These are phyloP conservation scores for Stachybotrys echinatus DNA, from an alignment of 2,329 filamentous ascomycete genomes.

Conservation along the genomic window DNA sequence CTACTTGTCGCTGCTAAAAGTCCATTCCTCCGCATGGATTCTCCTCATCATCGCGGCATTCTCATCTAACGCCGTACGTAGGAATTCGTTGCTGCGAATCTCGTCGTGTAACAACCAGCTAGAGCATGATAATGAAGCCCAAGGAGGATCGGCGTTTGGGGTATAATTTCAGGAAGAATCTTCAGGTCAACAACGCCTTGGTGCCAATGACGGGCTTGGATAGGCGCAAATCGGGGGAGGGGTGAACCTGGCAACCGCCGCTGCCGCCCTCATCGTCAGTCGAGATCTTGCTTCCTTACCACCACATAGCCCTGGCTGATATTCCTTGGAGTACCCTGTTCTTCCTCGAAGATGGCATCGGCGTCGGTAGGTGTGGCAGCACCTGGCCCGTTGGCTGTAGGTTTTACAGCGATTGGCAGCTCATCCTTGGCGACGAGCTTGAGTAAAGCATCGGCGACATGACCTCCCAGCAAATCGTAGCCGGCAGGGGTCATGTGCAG, in stretches of 20 bases:
- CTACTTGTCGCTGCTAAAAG: not conserved
- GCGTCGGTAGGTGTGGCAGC: constrained; percentile 13
- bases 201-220: not conserved
- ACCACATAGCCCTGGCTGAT: constrained; percentile 50
- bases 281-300: constrained; percentile 46
- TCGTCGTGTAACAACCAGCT: constrained; percentile 29
- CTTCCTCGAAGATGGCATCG: constrained; percentile 45
- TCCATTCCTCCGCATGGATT: not conserved
- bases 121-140: constrained; percentile 7
- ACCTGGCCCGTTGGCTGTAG: not conserved
- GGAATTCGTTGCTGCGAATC: constrained; percentile 52
- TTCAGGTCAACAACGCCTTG: not conserved
- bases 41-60: constrained; percentile 7
- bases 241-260: too few relatives aligned
- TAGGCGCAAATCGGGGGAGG: too few relatives aligned
- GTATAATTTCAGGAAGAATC: not conserved
- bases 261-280: constrained; percentile 32
- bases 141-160: not conserved
- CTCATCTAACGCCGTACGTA: constrained; percentile 17
- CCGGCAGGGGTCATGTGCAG: constrained; percentile 53
- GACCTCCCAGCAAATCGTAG: constrained; percentile 57
- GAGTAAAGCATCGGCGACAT: constrained; percentile 48
- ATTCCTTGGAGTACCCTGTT: constrained; percentile 37
- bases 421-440: constrained; percentile 27
- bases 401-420: not conserved